phyloP scores from a whole-genome alignment of 1,284 basidiomycete species.

The Malassezia globosa region DNA sequence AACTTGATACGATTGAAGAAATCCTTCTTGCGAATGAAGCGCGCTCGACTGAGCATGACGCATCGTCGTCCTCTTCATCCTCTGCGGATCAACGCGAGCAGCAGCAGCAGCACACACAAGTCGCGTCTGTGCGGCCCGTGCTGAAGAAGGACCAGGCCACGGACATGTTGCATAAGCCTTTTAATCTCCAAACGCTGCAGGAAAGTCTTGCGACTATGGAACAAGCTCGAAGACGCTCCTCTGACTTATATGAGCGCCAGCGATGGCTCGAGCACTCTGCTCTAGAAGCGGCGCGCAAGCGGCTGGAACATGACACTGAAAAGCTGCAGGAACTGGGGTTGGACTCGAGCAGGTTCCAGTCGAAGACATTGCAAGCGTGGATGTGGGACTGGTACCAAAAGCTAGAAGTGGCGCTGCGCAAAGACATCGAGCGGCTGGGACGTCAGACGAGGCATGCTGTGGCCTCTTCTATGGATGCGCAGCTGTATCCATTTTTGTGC shows the following conservation, averaged over 20 bases:
- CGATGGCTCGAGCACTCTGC: constrained; percentile 43
- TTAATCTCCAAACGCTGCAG: constrained; percentile 34
- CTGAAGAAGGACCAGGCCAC: constrained; percentile 17
- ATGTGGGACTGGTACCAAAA: constrained; percentile 46
- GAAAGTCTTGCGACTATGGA: constrained; percentile 37
- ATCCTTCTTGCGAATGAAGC: constrained; percentile 18
- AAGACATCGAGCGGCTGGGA: constrained; percentile 25
- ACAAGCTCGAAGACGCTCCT: constrained; percentile 25
- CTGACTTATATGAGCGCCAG: constrained; percentile 40
- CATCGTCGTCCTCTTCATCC: too few species aligned
- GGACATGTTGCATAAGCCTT: constrained; percentile 24
- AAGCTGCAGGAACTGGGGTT: constrained; percentile 35
- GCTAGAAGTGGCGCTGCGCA: constrained; percentile 23
- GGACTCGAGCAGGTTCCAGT: constrained; percentile 25
- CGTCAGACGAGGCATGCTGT: background rate
- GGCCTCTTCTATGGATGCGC: constrained; percentile 20
- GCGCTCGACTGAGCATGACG: background rate
- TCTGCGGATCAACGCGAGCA: constrained; percentile 14
- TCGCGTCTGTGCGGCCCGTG: constrained; percentile 21
- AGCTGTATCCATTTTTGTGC: constrained; percentile 57
- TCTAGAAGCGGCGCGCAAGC: constrained; percentile 37
- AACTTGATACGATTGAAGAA: constrained; percentile 26
- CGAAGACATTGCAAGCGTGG: constrained; percentile 36
- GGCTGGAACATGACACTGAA: constrained; percentile 29
- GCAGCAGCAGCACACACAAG: background rate